These are phyloP conservation scores for Candida michaelii DNA, from an alignment of 805 yeast genomes.

Conservation along the genomic window DNA sequence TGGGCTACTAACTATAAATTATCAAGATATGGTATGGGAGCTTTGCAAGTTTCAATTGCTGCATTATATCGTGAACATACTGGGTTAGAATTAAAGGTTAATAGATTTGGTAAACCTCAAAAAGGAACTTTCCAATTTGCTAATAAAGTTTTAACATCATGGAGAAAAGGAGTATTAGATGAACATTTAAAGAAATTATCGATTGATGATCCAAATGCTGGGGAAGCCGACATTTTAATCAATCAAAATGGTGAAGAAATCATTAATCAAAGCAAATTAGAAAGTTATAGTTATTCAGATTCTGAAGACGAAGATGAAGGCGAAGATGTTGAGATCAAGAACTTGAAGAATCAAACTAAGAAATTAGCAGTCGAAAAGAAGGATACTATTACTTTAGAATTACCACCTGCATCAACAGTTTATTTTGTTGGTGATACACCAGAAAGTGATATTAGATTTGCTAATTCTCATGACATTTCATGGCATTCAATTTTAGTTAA, in stretches of 20 bases:
- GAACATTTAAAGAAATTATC: slow-evolving; percentile 63
- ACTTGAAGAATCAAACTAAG: slow-evolving; percentile 11
- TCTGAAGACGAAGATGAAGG: slow-evolving; percentile 31
- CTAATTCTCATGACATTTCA: slow-evolving; percentile 79
- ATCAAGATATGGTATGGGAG: slow-evolving; percentile 92
- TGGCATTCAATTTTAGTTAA: slow-evolving; percentile 85
- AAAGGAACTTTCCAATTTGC: slow-evolving; percentile 84
- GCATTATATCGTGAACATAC: slow-evolving; percentile 84
- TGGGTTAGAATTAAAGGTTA: slow-evolving; percentile 75
- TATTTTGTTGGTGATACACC: slow-evolving; percentile 91
- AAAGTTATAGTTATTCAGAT: slow-evolving; percentile 29
- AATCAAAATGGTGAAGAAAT: slow-evolving; percentile 46
- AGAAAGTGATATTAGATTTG: slow-evolving; percentile 84
- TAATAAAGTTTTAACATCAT: slow-evolving; percentile 66
- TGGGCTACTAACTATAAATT: slow-evolving; percentile 89
- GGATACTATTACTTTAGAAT: slow-evolving; percentile 47
- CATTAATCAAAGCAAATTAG: slow-evolving; percentile 43
- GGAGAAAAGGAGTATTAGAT: slow-evolving; percentile 79
- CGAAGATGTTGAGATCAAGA: slow-evolving; percentile 13
- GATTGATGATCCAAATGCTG: slow-evolving; percentile 43
- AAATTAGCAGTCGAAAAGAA: slow-evolving; percentile 37
- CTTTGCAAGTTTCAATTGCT: slow-evolving; percentile 83
- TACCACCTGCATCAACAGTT: slow-evolving; percentile 84
- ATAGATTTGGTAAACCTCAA: slow-evolving; percentile 88
- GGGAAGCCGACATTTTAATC: slow-evolving; percentile 42